Conservation (phyloP, 2,329 filamentous ascomycete genomes). For the Fusarium hainanense region DNA sequence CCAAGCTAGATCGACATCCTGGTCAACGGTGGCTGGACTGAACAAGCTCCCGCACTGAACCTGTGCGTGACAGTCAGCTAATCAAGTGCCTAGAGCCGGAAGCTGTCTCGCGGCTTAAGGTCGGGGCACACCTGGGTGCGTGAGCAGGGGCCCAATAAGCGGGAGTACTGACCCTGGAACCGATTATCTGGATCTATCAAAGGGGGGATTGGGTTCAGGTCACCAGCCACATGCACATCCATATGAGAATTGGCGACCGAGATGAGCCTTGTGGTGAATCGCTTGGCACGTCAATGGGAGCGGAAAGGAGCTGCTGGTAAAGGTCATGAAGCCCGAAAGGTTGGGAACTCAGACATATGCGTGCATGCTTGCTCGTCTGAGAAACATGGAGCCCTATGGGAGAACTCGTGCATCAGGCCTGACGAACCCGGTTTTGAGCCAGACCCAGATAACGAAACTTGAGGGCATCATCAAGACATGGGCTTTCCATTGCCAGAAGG, state of each 20-base stretch:
- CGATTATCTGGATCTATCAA: constrained; percentile 40
- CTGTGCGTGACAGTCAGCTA: constrained; percentile 21
- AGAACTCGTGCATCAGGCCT: constrained; percentile 25
- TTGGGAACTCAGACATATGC: constrained; percentile 24
- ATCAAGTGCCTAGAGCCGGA: constrained; percentile 19
- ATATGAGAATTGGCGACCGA: constrained; percentile 37
- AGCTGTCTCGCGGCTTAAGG: constrained; percentile 30
- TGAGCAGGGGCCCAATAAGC: constrained; percentile 30
- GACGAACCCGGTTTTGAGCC: constrained; percentile 19
- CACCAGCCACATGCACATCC: constrained; percentile 22
- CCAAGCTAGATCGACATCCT: constrained; percentile 38
- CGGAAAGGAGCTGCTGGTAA: constrained; percentile 32
- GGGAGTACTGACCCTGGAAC: constrained; percentile 40
- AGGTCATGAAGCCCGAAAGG: constrained; percentile 33
- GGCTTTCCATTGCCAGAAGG: not conserved
- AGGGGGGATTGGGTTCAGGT: constrained; percentile 35
- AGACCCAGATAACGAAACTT: constrained; percentile 24
- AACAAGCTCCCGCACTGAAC: constrained; percentile 35
- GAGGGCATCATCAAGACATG: constrained; percentile 2
- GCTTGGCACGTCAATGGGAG: constrained; percentile 30
- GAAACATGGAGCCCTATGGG: constrained; percentile 16
- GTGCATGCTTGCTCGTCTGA: constrained; percentile 19
- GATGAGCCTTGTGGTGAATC: constrained; percentile 37
- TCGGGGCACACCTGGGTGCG: constrained; percentile 28
- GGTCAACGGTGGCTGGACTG: constrained; percentile 40